Percentiles rank a stretch among this genome's conserved stretches.
These are phyloP conservation scores for Blumeria graminis DNA, from an alignment of 2,329 filamentous ascomycete species.

Conservation along the genomic window DNA sequence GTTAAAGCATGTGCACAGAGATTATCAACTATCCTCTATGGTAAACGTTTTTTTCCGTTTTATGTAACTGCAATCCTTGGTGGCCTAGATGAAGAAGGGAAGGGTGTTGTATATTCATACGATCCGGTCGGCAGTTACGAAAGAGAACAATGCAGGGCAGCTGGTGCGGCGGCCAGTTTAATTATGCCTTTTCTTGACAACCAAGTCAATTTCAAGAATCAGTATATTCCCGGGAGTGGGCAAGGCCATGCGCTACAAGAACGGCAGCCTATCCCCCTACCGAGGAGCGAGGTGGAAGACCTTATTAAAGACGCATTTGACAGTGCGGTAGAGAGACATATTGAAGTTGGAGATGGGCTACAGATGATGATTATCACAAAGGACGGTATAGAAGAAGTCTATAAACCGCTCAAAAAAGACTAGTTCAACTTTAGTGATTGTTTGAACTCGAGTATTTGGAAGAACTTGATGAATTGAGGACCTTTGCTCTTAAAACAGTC, in stretches of 20 bases:
- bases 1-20: slow-evolving; percentile 88
- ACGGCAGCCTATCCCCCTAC: slow-evolving; percentile 44
- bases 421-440: slow-evolving; percentile 20
- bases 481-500: too few relatives aligned
- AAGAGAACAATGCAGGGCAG: slow-evolving; percentile 83
- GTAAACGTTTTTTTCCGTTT: slow-evolving; percentile 97
- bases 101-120: slow-evolving; percentile 87
- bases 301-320: slow-evolving; percentile 95
- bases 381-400: slow-evolving; percentile 70
- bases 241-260: slow-evolving; percentile 58
- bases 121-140: slow-evolving; percentile 97
- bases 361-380: slow-evolving; percentile 88
- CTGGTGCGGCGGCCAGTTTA: slow-evolving; percentile 71
- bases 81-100: slow-evolving; percentile 82
- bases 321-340: slow-evolving; percentile 92
- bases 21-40: slow-evolving; percentile 83
- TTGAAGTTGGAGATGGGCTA: slow-evolving; percentile 88
- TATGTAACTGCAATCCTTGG: slow-evolving; percentile 89
- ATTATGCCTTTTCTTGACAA: slow-evolving; percentile 99
- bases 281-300: slow-evolving; percentile 51
- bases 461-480: too few relatives aligned
- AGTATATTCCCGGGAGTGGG: slow-evolving; percentile 73
- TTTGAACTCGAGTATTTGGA: background rate
- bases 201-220: slow-evolving; percentile 99
- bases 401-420: slow-evolving; percentile 71